These are phyloP conservation scores for Saccharata proteae DNA, from an alignment of 2,329 filamentous ascomycete species.

Conservation along the genomic window DNA sequence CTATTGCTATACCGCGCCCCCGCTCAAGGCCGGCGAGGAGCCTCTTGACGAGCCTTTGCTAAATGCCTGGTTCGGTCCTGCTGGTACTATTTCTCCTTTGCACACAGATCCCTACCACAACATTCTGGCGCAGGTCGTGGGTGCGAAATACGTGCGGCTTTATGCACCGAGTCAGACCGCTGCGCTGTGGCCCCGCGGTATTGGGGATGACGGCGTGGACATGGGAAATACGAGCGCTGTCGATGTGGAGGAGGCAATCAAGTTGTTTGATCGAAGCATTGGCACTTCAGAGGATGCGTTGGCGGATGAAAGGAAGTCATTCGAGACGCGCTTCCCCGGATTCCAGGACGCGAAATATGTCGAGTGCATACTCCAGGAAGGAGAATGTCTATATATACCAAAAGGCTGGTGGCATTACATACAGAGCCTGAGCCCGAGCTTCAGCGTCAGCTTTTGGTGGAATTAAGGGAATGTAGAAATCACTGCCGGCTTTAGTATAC, in stretches of 20 bases:
- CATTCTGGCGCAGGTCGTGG: constrained; percentile 78
- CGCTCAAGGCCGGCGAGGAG: neutral
- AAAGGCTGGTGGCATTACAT: constrained; percentile 99
- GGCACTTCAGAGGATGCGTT: constrained; percentile 15
- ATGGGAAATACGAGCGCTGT: constrained; percentile 84
- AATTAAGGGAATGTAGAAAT: too few species aligned
- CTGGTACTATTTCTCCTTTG: constrained; percentile 77
- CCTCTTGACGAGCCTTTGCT: constrained; percentile 48
- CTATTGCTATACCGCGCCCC: constrained; percentile 62
- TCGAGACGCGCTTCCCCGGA: constrained; percentile 31
- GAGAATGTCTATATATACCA: constrained; percentile 81
- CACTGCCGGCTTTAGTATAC: too few species aligned
- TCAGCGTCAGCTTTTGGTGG: constrained; percentile 98
- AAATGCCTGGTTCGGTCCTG: constrained; percentile 89
- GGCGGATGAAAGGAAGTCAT: constrained; percentile 27
- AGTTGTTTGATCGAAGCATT: constrained; percentile 26
- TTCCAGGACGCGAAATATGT: constrained; percentile 54
- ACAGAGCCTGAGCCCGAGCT: constrained; percentile 69
- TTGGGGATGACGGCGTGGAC: constrained; percentile 58
- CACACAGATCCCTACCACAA: constrained; percentile 95
- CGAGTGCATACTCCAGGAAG: constrained; percentile 68
- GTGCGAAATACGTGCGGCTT: constrained; percentile 80
- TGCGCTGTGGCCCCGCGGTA: constrained; percentile 48
- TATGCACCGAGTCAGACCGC: constrained; percentile 57
- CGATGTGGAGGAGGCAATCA: constrained; percentile 61